These are phyloP conservation scores for Coccomyxa subellipsoidea DNA, from an alignment of 163 green algal genomes.

Conservation along the genomic window DNA sequence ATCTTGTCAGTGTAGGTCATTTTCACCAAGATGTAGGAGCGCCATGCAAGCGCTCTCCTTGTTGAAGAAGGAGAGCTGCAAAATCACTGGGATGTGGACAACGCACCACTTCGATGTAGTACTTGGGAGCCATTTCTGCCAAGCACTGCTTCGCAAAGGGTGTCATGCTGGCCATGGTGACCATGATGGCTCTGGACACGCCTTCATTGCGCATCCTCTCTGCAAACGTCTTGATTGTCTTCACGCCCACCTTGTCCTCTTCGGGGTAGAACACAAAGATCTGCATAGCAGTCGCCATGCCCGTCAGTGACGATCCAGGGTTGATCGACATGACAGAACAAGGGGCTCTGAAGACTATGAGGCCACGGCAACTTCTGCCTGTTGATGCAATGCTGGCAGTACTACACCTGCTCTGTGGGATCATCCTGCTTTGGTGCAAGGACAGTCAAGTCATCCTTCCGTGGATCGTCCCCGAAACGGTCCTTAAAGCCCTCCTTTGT, in stretches of 20 bases:
- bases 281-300: slow-evolving; percentile 35
- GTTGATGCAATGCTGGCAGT: no score
- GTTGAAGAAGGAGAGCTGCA: neutral
- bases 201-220: slow-evolving; percentile 89
- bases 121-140: slow-evolving; percentile 73
- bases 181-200: slow-evolving; percentile 85
- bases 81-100: no score
- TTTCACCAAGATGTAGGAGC: neutral
- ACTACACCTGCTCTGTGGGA: slow-evolving; percentile 71
- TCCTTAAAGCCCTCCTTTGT: slow-evolving; percentile 77
- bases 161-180: slow-evolving; percentile 79
- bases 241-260: slow-evolving; percentile 92
- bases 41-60: no score
- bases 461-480: slow-evolving; percentile 71
- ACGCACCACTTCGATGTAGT: slow-evolving; percentile 62
- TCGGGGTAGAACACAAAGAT: slow-evolving; percentile 98
- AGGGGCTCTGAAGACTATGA: no score
- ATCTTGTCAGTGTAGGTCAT: neutral
- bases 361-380: no score
- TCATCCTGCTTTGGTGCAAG: slow-evolving; percentile 78
- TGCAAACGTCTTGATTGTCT: slow-evolving; percentile 87
- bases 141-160: slow-evolving; percentile 88
- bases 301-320: no score
- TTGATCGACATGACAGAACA: no score
- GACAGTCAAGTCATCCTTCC: slow-evolving; percentile 83